These are phyloP conservation scores for Amanita rimosa DNA, from an alignment of 768 basidiomycete genomes.

Conservation along the genomic window DNA sequence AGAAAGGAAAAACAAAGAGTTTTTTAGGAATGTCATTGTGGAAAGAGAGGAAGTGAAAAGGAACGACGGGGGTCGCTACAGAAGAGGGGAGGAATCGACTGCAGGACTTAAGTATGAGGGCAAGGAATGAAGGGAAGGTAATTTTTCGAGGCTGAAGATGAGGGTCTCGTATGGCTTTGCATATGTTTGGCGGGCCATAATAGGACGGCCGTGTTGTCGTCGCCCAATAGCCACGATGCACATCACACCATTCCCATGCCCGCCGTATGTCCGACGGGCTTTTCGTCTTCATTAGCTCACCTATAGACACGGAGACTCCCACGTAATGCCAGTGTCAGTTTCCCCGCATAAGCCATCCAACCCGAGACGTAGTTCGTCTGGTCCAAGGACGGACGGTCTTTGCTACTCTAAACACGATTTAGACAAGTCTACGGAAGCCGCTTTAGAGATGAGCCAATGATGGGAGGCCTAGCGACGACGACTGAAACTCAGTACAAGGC, in stretches of 20 bases:
- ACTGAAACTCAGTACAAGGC: too few relatives aligned
- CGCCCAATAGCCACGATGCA: not conserved
- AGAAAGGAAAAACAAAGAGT: slow-evolving; percentile 18
- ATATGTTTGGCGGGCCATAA: not conserved
- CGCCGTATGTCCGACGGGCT: not conserved
- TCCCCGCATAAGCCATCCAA: not conserved
- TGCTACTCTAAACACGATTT: too few relatives aligned
- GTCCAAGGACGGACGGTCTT: too few relatives aligned
- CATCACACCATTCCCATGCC: not conserved
- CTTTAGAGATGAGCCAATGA: too few relatives aligned
- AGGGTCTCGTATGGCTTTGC: slow-evolving; percentile 1
- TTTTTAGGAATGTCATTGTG: slow-evolving; percentile 13
- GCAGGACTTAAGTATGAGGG: not conserved
- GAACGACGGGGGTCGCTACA: slow-evolving; percentile 1
- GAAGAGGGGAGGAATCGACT: not conserved
- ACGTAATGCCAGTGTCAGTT: not conserved
- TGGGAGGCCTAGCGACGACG: too few relatives aligned
- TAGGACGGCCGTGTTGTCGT: not conserved
- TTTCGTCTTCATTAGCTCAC: not conserved
- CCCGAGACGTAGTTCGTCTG: too few relatives aligned
- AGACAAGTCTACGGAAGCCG: too few relatives aligned
- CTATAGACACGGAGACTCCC: not conserved
- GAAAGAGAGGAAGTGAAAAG: not conserved
- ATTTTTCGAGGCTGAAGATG: not conserved
- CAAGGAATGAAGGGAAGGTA: not conserved